Conservation (phyloP, 225 moss, liverwort and hornwort species). For the Takakia lepidozioides region DNA sequence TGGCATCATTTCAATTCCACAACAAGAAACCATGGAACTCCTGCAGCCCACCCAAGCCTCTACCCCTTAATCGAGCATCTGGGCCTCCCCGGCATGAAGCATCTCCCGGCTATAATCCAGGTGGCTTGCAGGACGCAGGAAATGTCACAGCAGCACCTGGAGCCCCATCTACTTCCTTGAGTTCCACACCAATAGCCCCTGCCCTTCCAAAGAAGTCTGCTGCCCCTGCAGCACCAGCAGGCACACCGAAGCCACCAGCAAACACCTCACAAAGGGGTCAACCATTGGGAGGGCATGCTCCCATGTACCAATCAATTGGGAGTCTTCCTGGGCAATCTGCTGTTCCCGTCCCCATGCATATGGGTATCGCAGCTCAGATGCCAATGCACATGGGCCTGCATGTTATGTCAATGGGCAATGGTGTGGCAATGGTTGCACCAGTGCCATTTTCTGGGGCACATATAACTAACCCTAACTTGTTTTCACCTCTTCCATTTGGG, state of each 20-base stretch:
- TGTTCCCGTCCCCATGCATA: background rate
- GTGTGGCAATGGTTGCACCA: constrained; percentile 14
- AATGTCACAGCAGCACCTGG: constrained; percentile 5
- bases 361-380: constrained; percentile 19
- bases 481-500: background rate
- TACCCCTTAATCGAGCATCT: background rate
- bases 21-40: background rate
- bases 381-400: constrained; percentile 24
- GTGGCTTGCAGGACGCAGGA: constrained; percentile 8
- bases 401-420: constrained; percentile 15
- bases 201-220: constrained; percentile 9
- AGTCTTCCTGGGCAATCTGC: constrained; percentile 13
- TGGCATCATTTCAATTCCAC: background rate
- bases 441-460: constrained; percentile 16
- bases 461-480: constrained; percentile 5
- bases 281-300: constrained; percentile 9
- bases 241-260: constrained; percentile 21
- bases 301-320: constrained; percentile 14
- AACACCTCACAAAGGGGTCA: background rate
- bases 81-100: constrained; percentile 3
- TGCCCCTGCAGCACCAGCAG: constrained; percentile 11
- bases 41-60: background rate
- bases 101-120: background rate
- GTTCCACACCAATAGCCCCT: constrained; percentile 12
- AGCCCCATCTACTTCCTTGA: constrained; percentile 2